These are phyloP conservation scores for Symbiodinium pilosum DNA, from an alignment of 73 alveolate species.

Conservation along the genomic window DNA sequence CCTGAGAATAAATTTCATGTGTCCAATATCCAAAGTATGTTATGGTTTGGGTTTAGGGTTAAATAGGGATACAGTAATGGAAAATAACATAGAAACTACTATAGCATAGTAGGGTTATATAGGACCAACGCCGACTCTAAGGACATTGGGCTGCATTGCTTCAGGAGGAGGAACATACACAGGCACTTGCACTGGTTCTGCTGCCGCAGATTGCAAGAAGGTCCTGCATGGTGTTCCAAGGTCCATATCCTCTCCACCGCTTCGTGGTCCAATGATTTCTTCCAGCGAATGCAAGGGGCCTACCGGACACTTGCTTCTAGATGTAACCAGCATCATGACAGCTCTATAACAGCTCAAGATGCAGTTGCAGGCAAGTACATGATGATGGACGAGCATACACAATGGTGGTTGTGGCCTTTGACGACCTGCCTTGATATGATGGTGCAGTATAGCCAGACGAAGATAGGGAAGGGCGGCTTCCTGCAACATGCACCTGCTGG, in stretches of 20 bases:
- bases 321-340: neutral
- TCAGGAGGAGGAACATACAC: conserved; percentile 58
- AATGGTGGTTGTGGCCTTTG: conserved; percentile 25
- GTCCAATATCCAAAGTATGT: too few relatives aligned
- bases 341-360: neutral
- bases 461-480: too few relatives aligned
- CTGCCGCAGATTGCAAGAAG: neutral
- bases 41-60: too few relatives aligned
- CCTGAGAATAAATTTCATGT: neutral
- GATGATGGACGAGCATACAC: conserved; percentile 84
- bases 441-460: too few relatives aligned
- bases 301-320: neutral
- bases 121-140: too few relatives aligned
- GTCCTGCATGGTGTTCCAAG: conserved; percentile 8
- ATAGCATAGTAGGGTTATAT: too few relatives aligned
- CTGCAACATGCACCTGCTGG: too few relatives aligned
- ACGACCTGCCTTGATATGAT: neutral
- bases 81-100: too few relatives aligned
- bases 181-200: neutral
- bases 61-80: too few relatives aligned
- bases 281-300: conserved; percentile 35
- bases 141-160: conserved; percentile 57
- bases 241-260: conserved; percentile 68
- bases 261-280: conserved; percentile 45
- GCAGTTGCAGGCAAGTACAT: conserved; percentile 39